A percentile compares a stretch with the other conserved stretches of the same genome.
phyloP scores from a whole-genome alignment of 1,284 basidiomycete genomes.

The Pseudozyma sp. region DNA sequence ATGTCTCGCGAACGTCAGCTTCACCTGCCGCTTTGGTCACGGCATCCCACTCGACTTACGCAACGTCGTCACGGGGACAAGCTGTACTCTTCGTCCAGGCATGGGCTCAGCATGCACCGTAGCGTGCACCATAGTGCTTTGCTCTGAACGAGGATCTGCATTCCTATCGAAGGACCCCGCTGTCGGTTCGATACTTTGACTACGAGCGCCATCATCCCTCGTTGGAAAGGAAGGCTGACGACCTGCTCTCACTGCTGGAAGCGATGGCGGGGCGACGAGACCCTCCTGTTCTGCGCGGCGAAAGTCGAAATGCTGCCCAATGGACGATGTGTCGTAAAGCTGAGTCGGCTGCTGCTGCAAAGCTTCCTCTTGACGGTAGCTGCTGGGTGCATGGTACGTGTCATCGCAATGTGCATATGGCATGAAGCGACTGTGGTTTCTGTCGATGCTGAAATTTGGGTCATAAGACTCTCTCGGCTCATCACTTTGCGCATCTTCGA shows the following conservation, averaged over 20 bases:
- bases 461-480: too few relatives aligned
- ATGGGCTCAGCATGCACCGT: slow-evolving; percentile 19
- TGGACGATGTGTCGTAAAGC: slow-evolving; percentile 3
- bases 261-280: slow-evolving; percentile 5
- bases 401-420: neutral
- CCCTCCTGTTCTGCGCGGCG: slow-evolving; percentile 23
- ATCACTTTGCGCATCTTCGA: neutral
- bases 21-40: neutral
- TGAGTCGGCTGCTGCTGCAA: neutral
- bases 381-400: neutral
- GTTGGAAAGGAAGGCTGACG: neutral
- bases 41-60: slow-evolving; percentile 14
- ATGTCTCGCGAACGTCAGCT: too few relatives aligned
- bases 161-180: neutral
- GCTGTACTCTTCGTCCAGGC: slow-evolving; percentile 20
- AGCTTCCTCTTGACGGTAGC: neutral
- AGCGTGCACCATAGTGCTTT: neutral
- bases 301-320: slow-evolving; percentile 28
- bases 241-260: neutral
- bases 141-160: neutral
- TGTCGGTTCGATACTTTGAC: neutral
- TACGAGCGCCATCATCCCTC: neutral
- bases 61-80: slow-evolving; percentile 16
- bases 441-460: neutral
- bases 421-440: neutral